Base-by-base conservation (phyloP, 1,284 basidiomycete genomes). In the Sparassis latifolia region DNA sequence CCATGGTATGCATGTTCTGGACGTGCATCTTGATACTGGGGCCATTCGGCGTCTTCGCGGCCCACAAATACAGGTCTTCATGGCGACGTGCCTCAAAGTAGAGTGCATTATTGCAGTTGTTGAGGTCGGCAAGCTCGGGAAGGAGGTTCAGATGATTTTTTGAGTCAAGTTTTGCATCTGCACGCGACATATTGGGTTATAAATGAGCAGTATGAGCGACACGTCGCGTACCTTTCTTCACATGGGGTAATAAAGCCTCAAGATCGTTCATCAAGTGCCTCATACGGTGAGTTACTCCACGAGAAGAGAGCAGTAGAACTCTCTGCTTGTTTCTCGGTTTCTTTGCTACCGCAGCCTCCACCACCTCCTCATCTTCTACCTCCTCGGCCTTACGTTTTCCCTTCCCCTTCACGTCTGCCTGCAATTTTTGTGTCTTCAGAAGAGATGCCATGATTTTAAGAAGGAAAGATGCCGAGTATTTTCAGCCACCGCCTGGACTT, bases 1-100 rank as follows among this genome's bases (percentile, higher is more conserved):
- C 97, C 97, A 99, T 99, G 40, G 97, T 99, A 69, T 99, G 97
- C 51, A 97, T 80, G 69, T 99, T 99, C 69, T 98, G 94, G 27
- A 98, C 93, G 65, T 98, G 96, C 75, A 98, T 81, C 69, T 98
- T 98, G 67, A 96, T 86, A 60, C 88, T 93, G 5, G 97, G 97
- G 2, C 97, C 97, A 65, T 99, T 99, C 27, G 97, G 97, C 41
- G 94, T 92, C 68, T 98, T 96, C 28, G 90, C 84, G 20, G 94
- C 88, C 97, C 97, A 99, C 57, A 99, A 72, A 66, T 98, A 99
- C 44, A 99, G 77, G 64, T 99, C 97, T 66, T 97, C 92, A 63
- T 97, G 92, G 51, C 94, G 76, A 42, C 97, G 82, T 10, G 94
- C 93, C 72, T 99, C 97, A 66, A 99, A 97, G 75, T 97, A 99